These are phyloP conservation scores for Selaginella tamariscina DNA, from an alignment of 75 land plant genomes.

Conservation along the genomic window DNA sequence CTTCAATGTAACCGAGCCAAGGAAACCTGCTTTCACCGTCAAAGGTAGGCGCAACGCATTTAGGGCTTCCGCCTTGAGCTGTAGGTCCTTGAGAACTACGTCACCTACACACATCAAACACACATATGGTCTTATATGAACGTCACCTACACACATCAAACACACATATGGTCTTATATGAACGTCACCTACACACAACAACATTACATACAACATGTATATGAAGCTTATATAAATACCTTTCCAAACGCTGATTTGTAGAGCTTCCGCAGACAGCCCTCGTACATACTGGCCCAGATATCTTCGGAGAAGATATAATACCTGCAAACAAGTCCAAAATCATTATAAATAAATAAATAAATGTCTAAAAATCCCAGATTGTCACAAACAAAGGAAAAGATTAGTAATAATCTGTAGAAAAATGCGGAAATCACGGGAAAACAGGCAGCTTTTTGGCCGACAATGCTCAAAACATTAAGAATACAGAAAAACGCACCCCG, in stretches of 20 bases:
- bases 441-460: too few relatives aligned
- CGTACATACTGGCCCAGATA: constrained; percentile 95
- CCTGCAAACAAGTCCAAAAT: too few relatives aligned
- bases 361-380: too few relatives aligned
- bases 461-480: too few relatives aligned
- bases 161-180: neutral
- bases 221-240: constrained; percentile 26
- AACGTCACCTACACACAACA: neutral
- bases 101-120: constrained; percentile 55
- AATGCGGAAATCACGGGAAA: too few relatives aligned
- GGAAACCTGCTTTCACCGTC: constrained; percentile 84
- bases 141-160: neutral
- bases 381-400: too few relatives aligned
- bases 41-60: constrained; percentile 83
- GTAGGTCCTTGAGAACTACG: constrained; percentile 89
- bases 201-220: neutral
- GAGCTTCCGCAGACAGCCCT: constrained; percentile 80
- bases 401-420: too few relatives aligned
- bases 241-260: constrained; percentile 94
- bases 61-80: constrained; percentile 85
- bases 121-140: constrained; percentile 6
- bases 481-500: too few relatives aligned
- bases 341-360: too few relatives aligned
- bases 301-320: constrained; percentile 68
- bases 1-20: constrained; percentile 93